Base-by-base conservation (phyloP, 371 early-diverging fungal species). In the Mucor ambiguus region DNA sequence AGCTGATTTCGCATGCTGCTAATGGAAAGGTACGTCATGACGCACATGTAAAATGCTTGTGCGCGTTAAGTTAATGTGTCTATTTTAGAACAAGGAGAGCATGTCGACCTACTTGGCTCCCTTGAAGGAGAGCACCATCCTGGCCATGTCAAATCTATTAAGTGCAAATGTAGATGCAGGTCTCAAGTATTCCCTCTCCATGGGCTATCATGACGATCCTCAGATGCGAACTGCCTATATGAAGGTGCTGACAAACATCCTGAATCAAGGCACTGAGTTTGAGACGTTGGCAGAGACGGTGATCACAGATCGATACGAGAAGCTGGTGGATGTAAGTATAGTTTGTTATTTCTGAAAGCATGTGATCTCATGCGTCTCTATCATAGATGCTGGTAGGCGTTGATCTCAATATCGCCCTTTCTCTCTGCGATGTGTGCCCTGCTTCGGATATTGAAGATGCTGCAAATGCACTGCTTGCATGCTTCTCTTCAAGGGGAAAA, bases 201-300 rank as follows among this genome's bases (percentile, higher is more conserved):
- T 95, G 87, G 93, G 93, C 16, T 97, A 97, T 67, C 93, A 96
- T 68, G 95, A 95, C 67, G 96, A 96, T 72, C 81, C 87, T n/a
- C 85, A 89, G 60, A 93, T 92, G 12, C 83, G 96, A 16, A 90
- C 93, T 0, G 90, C 95, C 2, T 97, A 96, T 64, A 95, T 95
- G 83, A 92, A 94, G 61, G 95, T 97, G 29, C 74, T 97, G 59
- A 93, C 95, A 14, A 93, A 95, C 66, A 90, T 96, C 48, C 79
- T 97, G 33, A 89, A 92, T 64, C 87, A 90, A 67, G 97, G 95
- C 18, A 90, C 93, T 6, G 92, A 93, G 69, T 94, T 94, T 72
- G 94, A 90, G 26, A 89, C 90, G 0, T 75, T 96, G 28, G 92
- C 90, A 1, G 93, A 92, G 69, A 89, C 83, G 70, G 87, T 84